Conservation (phyloP, 1,139 yeast genomes). For the Kodamaea ohmeri region DNA sequence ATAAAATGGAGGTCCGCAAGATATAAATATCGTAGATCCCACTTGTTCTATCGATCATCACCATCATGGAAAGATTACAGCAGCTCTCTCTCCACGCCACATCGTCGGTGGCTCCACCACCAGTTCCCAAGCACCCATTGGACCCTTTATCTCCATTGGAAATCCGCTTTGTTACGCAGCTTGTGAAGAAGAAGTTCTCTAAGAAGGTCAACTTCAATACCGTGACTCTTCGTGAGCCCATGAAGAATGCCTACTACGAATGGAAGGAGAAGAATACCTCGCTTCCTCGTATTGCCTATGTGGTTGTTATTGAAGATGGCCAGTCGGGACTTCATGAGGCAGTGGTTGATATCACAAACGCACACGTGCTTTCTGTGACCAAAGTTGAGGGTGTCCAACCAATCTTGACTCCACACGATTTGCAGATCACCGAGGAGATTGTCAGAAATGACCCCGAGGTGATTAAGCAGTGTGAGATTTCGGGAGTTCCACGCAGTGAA, state of each 20-base stretch:
- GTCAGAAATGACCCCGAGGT: conserved; percentile 68
- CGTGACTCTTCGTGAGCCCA: conserved; percentile 68
- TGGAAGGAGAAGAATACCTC: conserved; percentile 69
- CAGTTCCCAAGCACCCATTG: conserved; percentile 62
- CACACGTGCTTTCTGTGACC: conserved; percentile 46
- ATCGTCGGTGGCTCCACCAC: conserved; percentile 48
- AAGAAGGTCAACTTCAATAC: conserved; percentile 61
- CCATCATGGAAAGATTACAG: conserved; percentile 59
- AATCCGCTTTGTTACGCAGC: conserved; percentile 41
- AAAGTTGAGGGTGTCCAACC: conserved; percentile 65
- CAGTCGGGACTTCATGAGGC: conserved; percentile 68
- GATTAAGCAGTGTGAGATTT: conserved; percentile 66
- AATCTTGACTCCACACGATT: conserved; percentile 67
- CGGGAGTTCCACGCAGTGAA: conserved; percentile 63
- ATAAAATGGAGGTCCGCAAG: conserved; percentile 1
- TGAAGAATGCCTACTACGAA: conserved; percentile 55
- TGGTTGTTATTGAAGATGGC: conserved; percentile 60
- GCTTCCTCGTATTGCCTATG: conserved; percentile 63
- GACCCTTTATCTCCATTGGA: conserved; percentile 68
- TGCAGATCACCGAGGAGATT: conserved; percentile 59
- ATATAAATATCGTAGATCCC: not conserved
- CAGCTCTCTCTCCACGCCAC: conserved; percentile 66
- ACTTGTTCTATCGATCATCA: not conserved
- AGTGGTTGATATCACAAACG: conserved; percentile 53
- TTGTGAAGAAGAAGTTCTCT: conserved; percentile 45